Evolutionary conservation across 148 eudicot genomes (phyloP).

Genomic region (Euryodendron excelsum): DNA sequence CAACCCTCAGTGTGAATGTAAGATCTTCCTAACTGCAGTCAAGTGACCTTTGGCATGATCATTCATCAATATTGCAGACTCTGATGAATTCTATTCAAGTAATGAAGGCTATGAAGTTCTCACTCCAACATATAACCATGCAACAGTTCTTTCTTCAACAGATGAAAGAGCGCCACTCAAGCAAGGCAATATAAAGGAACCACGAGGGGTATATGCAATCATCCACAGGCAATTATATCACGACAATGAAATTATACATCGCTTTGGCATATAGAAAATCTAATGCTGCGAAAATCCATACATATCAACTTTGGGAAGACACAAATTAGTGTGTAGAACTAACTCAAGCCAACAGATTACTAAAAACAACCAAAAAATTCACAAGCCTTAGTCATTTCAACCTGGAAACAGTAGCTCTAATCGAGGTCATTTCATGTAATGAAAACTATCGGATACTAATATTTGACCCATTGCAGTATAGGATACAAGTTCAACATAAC

Average conservation of each 20-base stretch:
- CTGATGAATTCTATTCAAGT: constrained; percentile 35
- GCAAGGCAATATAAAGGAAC: constrained; percentile 15
- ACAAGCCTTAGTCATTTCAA: too few relatives aligned
- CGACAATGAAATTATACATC: background rate
- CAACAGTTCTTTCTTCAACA: constrained; percentile 5
- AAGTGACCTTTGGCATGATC: constrained; percentile 46
- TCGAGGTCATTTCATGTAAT: background rate
- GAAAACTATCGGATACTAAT: too few relatives aligned
- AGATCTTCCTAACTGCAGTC: constrained; percentile 56
- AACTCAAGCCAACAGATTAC: background rate
- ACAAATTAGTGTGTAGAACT: background rate
- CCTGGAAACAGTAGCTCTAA: background rate
- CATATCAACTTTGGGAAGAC: background rate
- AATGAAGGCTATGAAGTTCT: constrained; percentile 29
- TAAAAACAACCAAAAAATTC: background rate
- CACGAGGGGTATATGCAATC: constrained; percentile 21
- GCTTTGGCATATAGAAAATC: background rate
- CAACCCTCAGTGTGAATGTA: constrained; percentile 60
- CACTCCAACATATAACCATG: constrained; percentile 18
- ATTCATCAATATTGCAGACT: constrained; percentile 38
- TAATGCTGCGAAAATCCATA: background rate
- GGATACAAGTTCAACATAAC: too few relatives aligned
- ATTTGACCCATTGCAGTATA: too few relatives aligned
- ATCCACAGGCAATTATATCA: background rate
- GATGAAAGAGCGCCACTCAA: constrained; percentile 23